Percentiles rank a stretch among this genome's conserved stretches.
These are phyloP conservation scores for Corylus heterophylla DNA, from an alignment of 306 rosid genomes.

Conservation along the genomic window DNA sequence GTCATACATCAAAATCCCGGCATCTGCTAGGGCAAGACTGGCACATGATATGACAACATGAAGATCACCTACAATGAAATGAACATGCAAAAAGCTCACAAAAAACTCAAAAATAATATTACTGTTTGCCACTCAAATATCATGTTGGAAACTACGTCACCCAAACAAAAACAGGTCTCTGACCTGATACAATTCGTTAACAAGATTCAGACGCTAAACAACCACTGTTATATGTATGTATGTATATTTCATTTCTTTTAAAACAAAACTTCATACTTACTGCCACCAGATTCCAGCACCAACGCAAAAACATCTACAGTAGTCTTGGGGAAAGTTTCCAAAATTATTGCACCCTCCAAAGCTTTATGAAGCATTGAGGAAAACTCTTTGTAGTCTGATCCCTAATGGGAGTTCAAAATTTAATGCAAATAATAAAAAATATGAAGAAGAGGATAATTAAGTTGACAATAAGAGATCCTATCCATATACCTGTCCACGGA, in stretches of 20 bases:
- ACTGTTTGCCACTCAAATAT: conserved; percentile 11
- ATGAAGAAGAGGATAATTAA: neutral
- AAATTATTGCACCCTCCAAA: conserved; percentile 88
- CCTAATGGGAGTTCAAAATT: conserved; percentile 49
- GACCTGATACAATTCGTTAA: too few relatives aligned
- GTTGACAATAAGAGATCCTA: conserved; percentile 4
- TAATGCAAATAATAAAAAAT: conserved; percentile 17
- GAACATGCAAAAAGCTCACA: conserved; percentile 1
- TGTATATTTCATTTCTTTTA: neutral
- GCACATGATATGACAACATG: conserved; percentile 95
- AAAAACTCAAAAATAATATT: conserved; percentile 22
- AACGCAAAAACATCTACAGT: conserved; percentile 93
- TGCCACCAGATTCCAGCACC: conserved; percentile 95
- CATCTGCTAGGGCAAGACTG: conserved; percentile 97
- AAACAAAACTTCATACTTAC: conserved; percentile 52
- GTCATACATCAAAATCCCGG: conserved; percentile 94
- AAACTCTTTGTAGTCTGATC: conserved; percentile 74
- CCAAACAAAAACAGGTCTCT: neutral
- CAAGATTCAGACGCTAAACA: neutral
- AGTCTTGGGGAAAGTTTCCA: conserved; percentile 90
- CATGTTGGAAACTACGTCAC: neutral
- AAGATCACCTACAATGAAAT: conserved; percentile 68
- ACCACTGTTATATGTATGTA: too few relatives aligned
- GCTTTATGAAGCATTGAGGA: conserved; percentile 88
- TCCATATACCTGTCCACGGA: conserved; percentile 73